Percentiles rank a stretch among this genome's conserved stretches.
These are phyloP conservation scores for Pedinophyceae sp. DNA, from an alignment of 139 green algal genomes.

Conservation along the genomic window DNA sequence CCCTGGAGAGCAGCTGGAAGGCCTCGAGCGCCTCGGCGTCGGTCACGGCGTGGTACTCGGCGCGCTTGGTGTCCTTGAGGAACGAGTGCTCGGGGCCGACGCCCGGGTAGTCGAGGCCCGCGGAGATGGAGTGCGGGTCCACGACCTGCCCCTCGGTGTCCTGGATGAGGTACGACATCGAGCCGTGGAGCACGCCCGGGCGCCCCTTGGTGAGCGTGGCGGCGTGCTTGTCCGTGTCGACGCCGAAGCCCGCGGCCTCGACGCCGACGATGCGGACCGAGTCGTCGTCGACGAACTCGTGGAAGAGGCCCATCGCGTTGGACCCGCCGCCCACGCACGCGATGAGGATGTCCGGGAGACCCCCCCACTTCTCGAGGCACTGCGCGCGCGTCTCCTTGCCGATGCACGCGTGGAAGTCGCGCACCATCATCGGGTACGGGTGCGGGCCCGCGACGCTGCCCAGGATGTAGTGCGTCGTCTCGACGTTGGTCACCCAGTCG, in stretches of 20 bases:
- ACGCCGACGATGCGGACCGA: slow-evolving; percentile 39
- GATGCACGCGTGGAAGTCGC: slow-evolving; percentile 93
- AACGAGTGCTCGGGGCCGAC: slow-evolving; percentile 95
- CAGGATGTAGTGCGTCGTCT: slow-evolving; percentile 98
- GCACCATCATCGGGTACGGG: slow-evolving; percentile 98
- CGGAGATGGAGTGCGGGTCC: background rate
- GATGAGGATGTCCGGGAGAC: slow-evolving; percentile 82
- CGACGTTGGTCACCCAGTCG: slow-evolving; percentile 99
- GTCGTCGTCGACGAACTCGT: slow-evolving; percentile 91
- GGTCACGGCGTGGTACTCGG: slow-evolving; percentile 89
- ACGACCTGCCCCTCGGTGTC: slow-evolving; percentile 6
- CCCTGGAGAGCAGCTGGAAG: slow-evolving; percentile 44
- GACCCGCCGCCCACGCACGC: slow-evolving; percentile 94
- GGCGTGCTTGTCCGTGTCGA: slow-evolving; percentile 86
- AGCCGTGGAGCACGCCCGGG: slow-evolving; percentile 91
- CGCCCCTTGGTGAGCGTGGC: slow-evolving; percentile 86
- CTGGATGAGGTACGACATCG: slow-evolving; percentile 88
- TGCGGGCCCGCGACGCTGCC: slow-evolving; percentile 89
- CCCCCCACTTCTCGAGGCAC: slow-evolving; percentile 65
- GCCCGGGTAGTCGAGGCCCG: slow-evolving; percentile 87
- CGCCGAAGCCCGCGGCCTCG: slow-evolving; percentile 64
- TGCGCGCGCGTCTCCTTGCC: slow-evolving; percentile 69
- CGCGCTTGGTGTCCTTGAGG: slow-evolving; percentile 81
- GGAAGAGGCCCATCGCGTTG: slow-evolving; percentile 97
- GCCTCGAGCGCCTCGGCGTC: slow-evolving; percentile 69